Evolutionary conservation across 1,284 basidiomycete species (phyloP).

Genomic region (Apiotrichum sp.): DNA sequence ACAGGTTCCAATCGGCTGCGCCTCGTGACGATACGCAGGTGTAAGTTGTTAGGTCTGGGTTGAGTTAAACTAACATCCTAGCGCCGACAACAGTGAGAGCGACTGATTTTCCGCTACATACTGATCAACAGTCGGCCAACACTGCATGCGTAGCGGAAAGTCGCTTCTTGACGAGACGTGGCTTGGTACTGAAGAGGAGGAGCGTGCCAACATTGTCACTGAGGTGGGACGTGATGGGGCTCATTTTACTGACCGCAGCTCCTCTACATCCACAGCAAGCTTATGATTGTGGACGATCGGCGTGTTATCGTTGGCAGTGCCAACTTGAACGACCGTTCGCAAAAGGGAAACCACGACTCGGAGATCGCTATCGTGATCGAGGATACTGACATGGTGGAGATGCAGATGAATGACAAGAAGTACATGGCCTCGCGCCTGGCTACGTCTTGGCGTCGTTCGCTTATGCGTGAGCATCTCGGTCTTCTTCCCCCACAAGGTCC

Average conservation of each 20-base stretch:
- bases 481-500: conserved; percentile 52
- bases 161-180: conserved; percentile 65
- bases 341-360: conserved; percentile 78
- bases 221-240: conserved; percentile 57
- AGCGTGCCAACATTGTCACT: conserved; percentile 69
- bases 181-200: conserved; percentile 74
- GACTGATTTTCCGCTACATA: neutral
- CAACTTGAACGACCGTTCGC: conserved; percentile 59
- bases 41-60: conserved; percentile 17
- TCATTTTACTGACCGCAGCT: conserved; percentile 16
- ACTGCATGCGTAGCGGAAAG: conserved; percentile 61
- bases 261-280: conserved; percentile 47
- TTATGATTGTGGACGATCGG: conserved; percentile 91
- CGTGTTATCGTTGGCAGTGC: conserved; percentile 59
- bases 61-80: neutral
- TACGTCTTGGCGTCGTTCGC: conserved; percentile 35
- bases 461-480: conserved; percentile 68
- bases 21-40: conserved; percentile 26
- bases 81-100: conserved; percentile 6
- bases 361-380: conserved; percentile 85
- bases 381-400: conserved; percentile 70
- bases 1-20: conserved; percentile 63
- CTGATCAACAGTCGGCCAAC: conserved; percentile 63
- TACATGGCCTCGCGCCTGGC: conserved; percentile 43
- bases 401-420: conserved; percentile 68